Evolutionary conservation across 2,329 filamentous ascomycete species (phyloP), one percentile per base, ranked within the genome.

Genomic region (Fusarium sp.): DNA sequence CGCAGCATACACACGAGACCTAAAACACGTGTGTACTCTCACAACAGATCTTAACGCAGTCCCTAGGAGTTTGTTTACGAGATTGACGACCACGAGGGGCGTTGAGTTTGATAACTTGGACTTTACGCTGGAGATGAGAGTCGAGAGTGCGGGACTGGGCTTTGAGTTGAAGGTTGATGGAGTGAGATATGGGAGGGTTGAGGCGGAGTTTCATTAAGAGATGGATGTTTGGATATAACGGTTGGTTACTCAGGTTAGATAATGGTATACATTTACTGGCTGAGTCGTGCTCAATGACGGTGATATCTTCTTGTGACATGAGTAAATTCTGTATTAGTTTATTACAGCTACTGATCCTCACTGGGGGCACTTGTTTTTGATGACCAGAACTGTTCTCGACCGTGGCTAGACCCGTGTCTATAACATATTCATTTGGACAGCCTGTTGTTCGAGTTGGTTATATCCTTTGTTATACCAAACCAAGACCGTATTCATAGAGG

Each of bases 41-140:
- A 94, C 90, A n/a, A 95, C 92, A 18, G 92, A 95, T 75, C 82
- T 95, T 15, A 90, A 89, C 51, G 91, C 91, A 0, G 92, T 95
- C 20, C 92, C 92, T 2, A 87, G 90, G 70, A 89, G 86, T 63
- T 77, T 94, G 14, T 95, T 95, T 76, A 94, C 92, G 2, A 82
- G 91, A 16, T 80, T 95, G 68, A 94, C 92, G 18, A 95, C 92
- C 15, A 95, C 92, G 5, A 86, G 91, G 57, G 92, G 92, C 1
- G 89, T 94, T 8, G 92, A 94, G 79, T 95, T 95, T 80, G 91
- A 94, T 73, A 94, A 94, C 70, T 82, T 95, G 30, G 91, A 95
- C 76, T 95, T 95, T 66, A 93, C 91, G 14, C 86, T 95, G 8
- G 92, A 94, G 81, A 94, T 95, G 91, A 90, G 91, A 72, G 92